A percentile compares a stretch with the other conserved stretches of the same genome.
Conservation (phyloP, 495 filamentous ascomycete genomes). For the Bacidia rubella region DNA sequence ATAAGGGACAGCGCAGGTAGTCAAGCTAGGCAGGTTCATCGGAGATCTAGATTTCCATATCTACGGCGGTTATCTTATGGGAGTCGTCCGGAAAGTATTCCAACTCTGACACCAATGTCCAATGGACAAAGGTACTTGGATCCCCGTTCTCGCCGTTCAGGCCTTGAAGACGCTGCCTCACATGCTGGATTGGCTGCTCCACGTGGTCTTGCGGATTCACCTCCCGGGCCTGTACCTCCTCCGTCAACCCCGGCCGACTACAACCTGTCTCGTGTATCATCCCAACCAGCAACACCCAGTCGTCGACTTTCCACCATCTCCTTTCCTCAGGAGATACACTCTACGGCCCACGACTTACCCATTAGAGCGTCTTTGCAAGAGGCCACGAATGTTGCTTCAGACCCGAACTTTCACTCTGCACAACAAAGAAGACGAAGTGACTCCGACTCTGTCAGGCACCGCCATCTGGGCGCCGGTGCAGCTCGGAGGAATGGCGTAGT, state of each 20-base stretch:
- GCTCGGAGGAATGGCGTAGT: conserved; percentile 54
- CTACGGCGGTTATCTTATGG: conserved; percentile 38
- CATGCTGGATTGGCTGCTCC: conserved; percentile 22
- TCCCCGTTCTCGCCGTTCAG: not conserved
- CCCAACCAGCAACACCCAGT: conserved; percentile 41
- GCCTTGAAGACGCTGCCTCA: not conserved
- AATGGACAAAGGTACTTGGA: not conserved
- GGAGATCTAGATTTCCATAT: conserved; percentile 38
- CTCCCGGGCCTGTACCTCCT: conserved; percentile 50
- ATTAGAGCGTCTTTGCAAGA: conserved; percentile 11
- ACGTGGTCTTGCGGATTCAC: conserved; percentile 38
- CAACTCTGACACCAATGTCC: not conserved
- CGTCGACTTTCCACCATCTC: conserved; percentile 41
- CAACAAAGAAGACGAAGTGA: conserved; percentile 47
- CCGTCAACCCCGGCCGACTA: conserved; percentile 57
- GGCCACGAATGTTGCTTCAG: not conserved
- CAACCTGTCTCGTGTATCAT: conserved; percentile 43
- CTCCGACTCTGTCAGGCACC: conserved; percentile 46
- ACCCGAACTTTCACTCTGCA: conserved; percentile 7
- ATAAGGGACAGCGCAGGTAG: conserved; percentile 29
- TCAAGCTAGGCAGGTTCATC: conserved; percentile 26
- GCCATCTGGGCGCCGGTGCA: conserved; percentile 47
- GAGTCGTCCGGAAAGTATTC: not conserved
- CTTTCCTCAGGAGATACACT: not conserved
- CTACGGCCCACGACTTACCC: not conserved